Evolutionary conservation across 1,284 basidiomycete species (phyloP).

Genomic region (Inonotus obliquus): DNA sequence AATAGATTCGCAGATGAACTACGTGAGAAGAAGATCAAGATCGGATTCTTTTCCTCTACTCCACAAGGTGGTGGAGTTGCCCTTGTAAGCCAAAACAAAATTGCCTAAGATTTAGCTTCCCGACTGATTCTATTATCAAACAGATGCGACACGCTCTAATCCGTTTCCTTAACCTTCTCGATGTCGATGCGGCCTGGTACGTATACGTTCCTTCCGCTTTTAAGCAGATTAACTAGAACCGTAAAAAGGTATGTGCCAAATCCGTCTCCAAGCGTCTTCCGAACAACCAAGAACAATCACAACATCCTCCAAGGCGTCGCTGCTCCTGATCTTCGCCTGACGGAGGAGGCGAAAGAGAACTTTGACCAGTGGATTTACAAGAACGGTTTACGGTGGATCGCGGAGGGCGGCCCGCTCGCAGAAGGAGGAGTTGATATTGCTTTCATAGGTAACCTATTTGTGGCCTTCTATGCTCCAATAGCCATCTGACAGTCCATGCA

Average conservation of each 20-base stretch:
- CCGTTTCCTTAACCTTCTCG: slow-evolving; percentile 71
- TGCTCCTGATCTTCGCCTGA: slow-evolving; percentile 65
- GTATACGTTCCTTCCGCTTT: slow-evolving; percentile 21
- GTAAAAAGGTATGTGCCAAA: slow-evolving; percentile 76
- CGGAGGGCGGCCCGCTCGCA: slow-evolving; percentile 73
- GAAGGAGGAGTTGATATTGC: slow-evolving; percentile 77
- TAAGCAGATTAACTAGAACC: background rate
- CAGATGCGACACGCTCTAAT: slow-evolving; percentile 88
- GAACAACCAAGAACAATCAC: slow-evolving; percentile 91
- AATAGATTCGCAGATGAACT: slow-evolving; percentile 77
- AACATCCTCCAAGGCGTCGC: slow-evolving; percentile 86
- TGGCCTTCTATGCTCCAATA: background rate
- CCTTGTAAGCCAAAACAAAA: slow-evolving; percentile 45
- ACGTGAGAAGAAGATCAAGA: slow-evolving; percentile 76
- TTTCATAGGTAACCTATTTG: slow-evolving; percentile 59
- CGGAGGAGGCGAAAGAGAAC: slow-evolving; percentile 66
- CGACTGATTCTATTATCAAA: background rate
- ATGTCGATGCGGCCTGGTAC: slow-evolving; percentile 78
- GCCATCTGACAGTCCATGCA: slow-evolving; percentile 25
- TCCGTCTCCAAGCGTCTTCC: slow-evolving; percentile 80
- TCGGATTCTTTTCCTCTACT: slow-evolving; percentile 87
- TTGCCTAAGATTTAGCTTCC: background rate
- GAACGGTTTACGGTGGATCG: slow-evolving; percentile 76
- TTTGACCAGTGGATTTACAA: slow-evolving; percentile 89
- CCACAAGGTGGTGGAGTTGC: slow-evolving; percentile 91